A percentile compares a stretch with the other conserved stretches of the same genome.
phyloP scores from a whole-genome alignment of 257 asterid species.

The Voacanga thouarsii region DNA sequence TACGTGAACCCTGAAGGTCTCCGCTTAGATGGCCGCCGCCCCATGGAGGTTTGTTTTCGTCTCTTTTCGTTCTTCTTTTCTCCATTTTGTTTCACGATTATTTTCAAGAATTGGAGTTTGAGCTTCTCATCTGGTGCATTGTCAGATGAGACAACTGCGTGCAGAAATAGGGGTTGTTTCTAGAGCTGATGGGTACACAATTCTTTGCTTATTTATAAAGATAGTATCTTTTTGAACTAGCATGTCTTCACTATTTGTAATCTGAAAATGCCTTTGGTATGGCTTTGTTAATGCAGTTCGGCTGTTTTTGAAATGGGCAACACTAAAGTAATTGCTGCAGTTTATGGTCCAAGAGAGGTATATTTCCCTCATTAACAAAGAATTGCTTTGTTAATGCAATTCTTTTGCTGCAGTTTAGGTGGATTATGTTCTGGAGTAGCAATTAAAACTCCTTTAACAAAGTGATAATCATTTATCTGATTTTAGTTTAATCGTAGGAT shows the following conservation, averaged over 20 bases:
- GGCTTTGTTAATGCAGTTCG: slow-evolving; percentile 59
- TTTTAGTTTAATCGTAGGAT: neutral
- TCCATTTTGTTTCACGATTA: neutral
- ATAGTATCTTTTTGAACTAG: neutral
- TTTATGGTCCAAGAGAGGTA: slow-evolving; percentile 97
- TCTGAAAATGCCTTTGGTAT: slow-evolving; percentile 9
- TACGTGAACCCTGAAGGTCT: slow-evolving; percentile 96
- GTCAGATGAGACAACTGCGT: slow-evolving; percentile 91
- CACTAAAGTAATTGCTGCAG: slow-evolving; percentile 97
- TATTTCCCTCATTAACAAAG: no score
- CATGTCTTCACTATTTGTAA: neutral
- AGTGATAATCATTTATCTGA: neutral
- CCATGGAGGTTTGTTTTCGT: slow-evolving; percentile 58
- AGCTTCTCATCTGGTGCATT: neutral
- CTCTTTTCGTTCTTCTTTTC: neutral
- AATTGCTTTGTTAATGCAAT: no score
- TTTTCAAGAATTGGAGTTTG: neutral
- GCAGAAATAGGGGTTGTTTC: slow-evolving; percentile 86
- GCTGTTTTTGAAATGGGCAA: slow-evolving; percentile 96
- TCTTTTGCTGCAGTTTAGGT: neutral
- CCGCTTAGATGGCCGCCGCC: slow-evolving; percentile 95
- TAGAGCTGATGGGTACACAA: slow-evolving; percentile 83
- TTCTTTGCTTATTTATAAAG: neutral
- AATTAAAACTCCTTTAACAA: neutral
- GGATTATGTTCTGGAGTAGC: neutral